Conservation (phyloP, 108 stramenopile genomes). For the Stephanodiscus minutulus region DNA sequence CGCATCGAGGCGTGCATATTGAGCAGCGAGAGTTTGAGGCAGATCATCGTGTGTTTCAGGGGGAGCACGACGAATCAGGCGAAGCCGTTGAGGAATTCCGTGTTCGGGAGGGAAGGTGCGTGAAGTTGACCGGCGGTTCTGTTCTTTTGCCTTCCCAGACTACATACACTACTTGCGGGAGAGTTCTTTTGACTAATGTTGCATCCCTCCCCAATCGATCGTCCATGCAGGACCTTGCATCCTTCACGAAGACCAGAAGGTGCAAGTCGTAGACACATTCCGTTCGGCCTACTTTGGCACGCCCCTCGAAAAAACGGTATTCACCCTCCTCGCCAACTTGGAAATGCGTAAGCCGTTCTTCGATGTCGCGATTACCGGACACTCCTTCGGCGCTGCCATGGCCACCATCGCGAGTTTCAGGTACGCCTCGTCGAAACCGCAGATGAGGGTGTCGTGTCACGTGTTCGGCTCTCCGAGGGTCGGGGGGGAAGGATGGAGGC, state of each 20-base stretch:
- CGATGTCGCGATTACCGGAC: slow-evolving; percentile 76
- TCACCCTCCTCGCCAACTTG: slow-evolving; percentile 62
- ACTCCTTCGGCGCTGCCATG: slow-evolving; percentile 70
- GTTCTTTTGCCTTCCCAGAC: background rate
- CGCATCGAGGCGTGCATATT: slow-evolving; percentile 65
- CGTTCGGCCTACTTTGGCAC: slow-evolving; percentile 49
- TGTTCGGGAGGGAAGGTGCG: slow-evolving; percentile 49
- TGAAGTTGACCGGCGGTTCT: background rate
- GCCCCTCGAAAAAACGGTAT: slow-evolving; percentile 59
- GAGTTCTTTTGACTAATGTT: background rate
- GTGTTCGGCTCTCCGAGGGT: slow-evolving; percentile 69
- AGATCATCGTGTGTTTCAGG: slow-evolving; percentile 73
- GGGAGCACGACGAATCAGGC: slow-evolving; percentile 69
- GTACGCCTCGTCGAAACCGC: slow-evolving; percentile 62
- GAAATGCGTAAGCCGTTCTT: slow-evolving; percentile 75
- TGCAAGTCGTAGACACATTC: slow-evolving; percentile 41
- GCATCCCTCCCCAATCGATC: background rate
- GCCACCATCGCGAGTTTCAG: slow-evolving; percentile 66
- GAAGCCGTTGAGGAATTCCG: slow-evolving; percentile 46
- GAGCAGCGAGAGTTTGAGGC: slow-evolving; percentile 58
- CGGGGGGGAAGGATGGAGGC: slow-evolving; percentile 65
- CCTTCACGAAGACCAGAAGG: slow-evolving; percentile 40
- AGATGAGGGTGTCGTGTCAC: slow-evolving; percentile 58
- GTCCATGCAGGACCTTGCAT: slow-evolving; percentile 21
- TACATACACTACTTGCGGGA: too few species aligned